phyloP scores from a whole-genome alignment of 768 basidiomycete genomes.

The Boletus barrowsii region DNA sequence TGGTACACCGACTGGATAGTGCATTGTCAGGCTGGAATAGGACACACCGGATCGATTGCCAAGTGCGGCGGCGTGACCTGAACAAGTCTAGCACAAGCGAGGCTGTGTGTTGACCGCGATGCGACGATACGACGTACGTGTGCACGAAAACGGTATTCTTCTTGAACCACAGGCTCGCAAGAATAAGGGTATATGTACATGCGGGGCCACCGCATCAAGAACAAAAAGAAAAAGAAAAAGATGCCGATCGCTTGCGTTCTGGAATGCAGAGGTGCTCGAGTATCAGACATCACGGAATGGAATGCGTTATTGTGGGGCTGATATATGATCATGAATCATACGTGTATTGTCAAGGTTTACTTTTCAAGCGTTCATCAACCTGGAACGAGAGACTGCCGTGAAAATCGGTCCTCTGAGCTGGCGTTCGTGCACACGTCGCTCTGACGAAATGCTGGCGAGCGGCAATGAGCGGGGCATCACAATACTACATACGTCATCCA shows the following conservation, averaged over 20 bases:
- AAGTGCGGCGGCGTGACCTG: neutral
- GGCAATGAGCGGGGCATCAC: too few relatives aligned
- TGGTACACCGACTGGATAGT: too few relatives aligned
- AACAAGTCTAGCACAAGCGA: neutral
- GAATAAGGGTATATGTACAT: neutral
- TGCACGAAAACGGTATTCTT: neutral
- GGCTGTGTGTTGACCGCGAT: neutral
- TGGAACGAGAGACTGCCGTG: neutral
- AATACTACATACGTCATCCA: too few relatives aligned
- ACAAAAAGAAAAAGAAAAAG: neutral
- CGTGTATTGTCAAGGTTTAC: neutral
- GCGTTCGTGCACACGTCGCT: neutral
- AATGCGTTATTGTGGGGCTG: neutral
- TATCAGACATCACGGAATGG: slow-evolving; percentile 3
- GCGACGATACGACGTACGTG: neutral
- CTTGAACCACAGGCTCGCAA: neutral
- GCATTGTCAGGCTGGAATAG: too few relatives aligned
- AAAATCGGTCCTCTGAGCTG: neutral
- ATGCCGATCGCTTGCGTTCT: neutral
- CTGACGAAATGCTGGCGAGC: neutral
- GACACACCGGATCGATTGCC: neutral
- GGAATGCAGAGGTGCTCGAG: neutral
- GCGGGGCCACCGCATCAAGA: neutral
- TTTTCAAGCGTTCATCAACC: neutral
- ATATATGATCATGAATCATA: too few relatives aligned